Evolutionary conservation across 225 moss, liverwort and hornwort genomes (phyloP).

Genomic region (Polytrichum formosum): DNA sequence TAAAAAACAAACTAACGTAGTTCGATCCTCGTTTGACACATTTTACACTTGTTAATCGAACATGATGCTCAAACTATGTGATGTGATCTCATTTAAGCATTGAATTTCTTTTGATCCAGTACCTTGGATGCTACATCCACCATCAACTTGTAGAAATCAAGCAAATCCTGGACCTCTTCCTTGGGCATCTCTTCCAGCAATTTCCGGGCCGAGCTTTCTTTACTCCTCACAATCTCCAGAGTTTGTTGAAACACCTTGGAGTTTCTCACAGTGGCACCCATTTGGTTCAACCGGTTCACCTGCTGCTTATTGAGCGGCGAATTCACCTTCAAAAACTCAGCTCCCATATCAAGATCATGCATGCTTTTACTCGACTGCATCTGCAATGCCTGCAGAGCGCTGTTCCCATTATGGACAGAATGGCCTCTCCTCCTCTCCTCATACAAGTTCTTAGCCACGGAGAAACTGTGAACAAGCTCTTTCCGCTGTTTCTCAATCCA

Average conservation of each 20-base stretch:
- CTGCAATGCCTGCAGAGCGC: constrained; percentile 49
- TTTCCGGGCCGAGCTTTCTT: constrained; percentile 59
- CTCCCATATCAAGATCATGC: constrained; percentile 76
- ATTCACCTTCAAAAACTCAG: constrained; percentile 71
- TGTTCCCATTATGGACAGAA: constrained; percentile 60
- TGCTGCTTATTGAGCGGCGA: constrained; percentile 77
- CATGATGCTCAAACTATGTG: background rate
- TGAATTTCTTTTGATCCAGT: constrained; percentile 41
- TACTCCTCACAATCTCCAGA: constrained; percentile 50
- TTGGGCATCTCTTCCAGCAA: constrained; percentile 66
- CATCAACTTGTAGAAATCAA: constrained; percentile 87
- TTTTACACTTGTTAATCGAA: background rate
- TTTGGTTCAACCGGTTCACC: constrained; percentile 72
- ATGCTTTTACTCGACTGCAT: constrained; percentile 32
- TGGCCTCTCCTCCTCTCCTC: constrained; percentile 56
- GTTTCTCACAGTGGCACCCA: constrained; percentile 93
- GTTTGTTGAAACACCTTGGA: constrained; percentile 65
- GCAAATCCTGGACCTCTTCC: constrained; percentile 68
- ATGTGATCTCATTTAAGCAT: background rate
- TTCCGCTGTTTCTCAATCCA: constrained; percentile 69
- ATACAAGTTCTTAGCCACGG: constrained; percentile 81
- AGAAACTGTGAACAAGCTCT: constrained; percentile 76
- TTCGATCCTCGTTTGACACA: background rate
- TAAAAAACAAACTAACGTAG: too few relatives aligned
- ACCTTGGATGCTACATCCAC: constrained; percentile 59